Evolutionary conservation across 805 yeast species (phyloP), one percentile per base, ranked within the genome.

Genomic region (Yarrowia yakushimensis): DNA sequence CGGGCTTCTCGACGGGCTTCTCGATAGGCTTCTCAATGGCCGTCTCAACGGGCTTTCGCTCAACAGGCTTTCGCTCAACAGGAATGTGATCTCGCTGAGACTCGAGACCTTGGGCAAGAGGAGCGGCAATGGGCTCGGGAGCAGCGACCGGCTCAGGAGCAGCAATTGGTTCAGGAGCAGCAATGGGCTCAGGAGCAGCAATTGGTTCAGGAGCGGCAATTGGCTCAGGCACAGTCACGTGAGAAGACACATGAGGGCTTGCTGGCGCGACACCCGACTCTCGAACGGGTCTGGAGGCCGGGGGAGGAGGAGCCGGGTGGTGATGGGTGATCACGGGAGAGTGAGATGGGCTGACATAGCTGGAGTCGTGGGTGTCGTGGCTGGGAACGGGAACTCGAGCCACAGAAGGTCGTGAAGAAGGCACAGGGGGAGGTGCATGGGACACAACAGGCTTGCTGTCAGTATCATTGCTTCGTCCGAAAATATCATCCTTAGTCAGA

Each of bases 291-390:
- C 45, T 17, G 2, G 45, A 36, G 6, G 42, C 45, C 8, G 60
- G 45, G 13, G 42, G 60, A 27, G 45, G 33, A n/a, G 42, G 42
- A 2, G 45, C 60, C 25, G 42, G 60, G 11, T 34, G 60, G 60
- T 52, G 45, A 10, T 33, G 45, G 18, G 45, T 41, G n/a, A 18
- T 15, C 8, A 27, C 34, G n/a, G 50, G 42, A 0, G 33, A 13
- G 30, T 25, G 20, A 8, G 46, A 23, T 4, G 18, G 12, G 23
- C 10, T 42, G 20, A 4, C 30, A 25, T 30, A n/a, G 20, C 25
- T 13, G 22, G 18, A 8, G n/a, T 15, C 31, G 11, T 18, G 25
- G 2, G 34, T 27, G 27, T 43, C 46, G 20, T 15, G n/a, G 46
- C 13, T 9, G 12, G 48, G 15, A 1, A 37, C 45, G 1, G 60